Evolutionary conservation across 495 filamentous ascomycete species (phyloP).

Genomic region (Symbiotaphrina buchneri): DNA sequence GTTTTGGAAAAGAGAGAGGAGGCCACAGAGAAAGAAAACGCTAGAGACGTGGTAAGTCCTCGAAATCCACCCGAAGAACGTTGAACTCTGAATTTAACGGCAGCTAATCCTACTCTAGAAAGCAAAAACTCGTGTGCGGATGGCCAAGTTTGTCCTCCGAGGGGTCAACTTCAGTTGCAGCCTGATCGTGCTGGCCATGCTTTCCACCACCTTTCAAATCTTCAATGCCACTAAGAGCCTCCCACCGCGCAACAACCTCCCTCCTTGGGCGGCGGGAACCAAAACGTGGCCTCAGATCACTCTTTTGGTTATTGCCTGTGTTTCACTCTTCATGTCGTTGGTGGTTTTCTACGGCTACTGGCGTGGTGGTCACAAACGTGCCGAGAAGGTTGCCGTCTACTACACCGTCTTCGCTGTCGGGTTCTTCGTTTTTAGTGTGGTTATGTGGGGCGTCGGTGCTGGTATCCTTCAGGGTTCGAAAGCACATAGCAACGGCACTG

Average conservation of each 20-base stretch:
- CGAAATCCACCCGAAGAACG: no score
- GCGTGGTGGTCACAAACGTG: slow-evolving; percentile 67
- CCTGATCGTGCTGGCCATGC: slow-evolving; percentile 76
- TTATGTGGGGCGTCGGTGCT: slow-evolving; percentile 82
- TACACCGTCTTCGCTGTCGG: slow-evolving; percentile 79
- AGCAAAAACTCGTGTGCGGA: slow-evolving; percentile 76
- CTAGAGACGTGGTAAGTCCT: slow-evolving; percentile 55
- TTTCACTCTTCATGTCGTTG: slow-evolving; percentile 62
- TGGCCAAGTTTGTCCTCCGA: slow-evolving; percentile 86
- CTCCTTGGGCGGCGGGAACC: slow-evolving; percentile 61
- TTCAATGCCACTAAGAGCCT: slow-evolving; percentile 66
- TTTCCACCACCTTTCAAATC: slow-evolving; percentile 64
- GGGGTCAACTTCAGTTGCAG: slow-evolving; percentile 92
- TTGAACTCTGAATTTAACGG: no score
- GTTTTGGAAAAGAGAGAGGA: slow-evolving; percentile 61
- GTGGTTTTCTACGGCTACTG: slow-evolving; percentile 72
- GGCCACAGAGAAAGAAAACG: slow-evolving; percentile 58
- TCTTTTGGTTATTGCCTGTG: slow-evolving; percentile 48
- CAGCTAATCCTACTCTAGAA: slow-evolving; percentile 36
- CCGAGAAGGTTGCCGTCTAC: slow-evolving; percentile 82
- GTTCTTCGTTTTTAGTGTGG: slow-evolving; percentile 83
- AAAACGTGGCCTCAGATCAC: slow-evolving; percentile 78
- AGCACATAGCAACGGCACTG: slow-evolving; percentile 47
- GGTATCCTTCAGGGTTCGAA: slow-evolving; percentile 62
- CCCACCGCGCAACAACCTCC: slow-evolving; percentile 52